Evolutionary conservation across 495 filamentous ascomycete genomes (phyloP), one percentile per base, ranked within the genome.

Genomic region (Xylaria nigripes): DNA sequence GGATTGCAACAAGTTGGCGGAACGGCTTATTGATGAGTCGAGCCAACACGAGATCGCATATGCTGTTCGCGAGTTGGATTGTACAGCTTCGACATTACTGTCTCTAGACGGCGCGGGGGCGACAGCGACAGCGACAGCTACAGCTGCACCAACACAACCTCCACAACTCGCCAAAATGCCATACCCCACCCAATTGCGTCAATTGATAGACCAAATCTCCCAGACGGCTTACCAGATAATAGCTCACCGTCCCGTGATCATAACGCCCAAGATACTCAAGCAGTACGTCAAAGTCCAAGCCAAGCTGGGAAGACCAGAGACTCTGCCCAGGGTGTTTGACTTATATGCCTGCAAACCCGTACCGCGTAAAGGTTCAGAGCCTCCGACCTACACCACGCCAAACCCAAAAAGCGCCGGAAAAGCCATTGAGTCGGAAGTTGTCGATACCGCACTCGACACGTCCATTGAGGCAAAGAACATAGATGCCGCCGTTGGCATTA

Each of bases 261-360:
- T 98, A 61, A 85, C 89, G 4, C 84, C 82, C 1, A 66, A 74
- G 24, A 68, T 89, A 0, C 79, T 98, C 8, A 67, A 77, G 16
- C 64, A 70, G 50, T 96, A 95, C 61, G 81, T 91, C 45, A 71
- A 76, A 22, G 80, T 86, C 25, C 89, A 95, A 62, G 72, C 79
- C 16, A 71, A 79, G n/a, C 78, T 96, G 55, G 75, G 80, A 48
- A 81, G 75, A 44, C 83, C 89, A 12, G 74, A 87, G 53, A 81
- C 82, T 29, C 78, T 96, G 64, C 89, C 93, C 2, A 77, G 84
- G 42, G 81, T 87, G 44, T 86, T 98, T 72, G 65, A 80, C 41
- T 79, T 97, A 30, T 97, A 89, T 61, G 90, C 89, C 48, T 78
- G 77, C 62, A 98, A 97, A 68, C 87, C 87, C 15, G 70, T 84